Evolutionary conservation across 2,329 filamentous ascomycete species (phyloP).

Genomic region (Huntiella abstrusa): DNA sequence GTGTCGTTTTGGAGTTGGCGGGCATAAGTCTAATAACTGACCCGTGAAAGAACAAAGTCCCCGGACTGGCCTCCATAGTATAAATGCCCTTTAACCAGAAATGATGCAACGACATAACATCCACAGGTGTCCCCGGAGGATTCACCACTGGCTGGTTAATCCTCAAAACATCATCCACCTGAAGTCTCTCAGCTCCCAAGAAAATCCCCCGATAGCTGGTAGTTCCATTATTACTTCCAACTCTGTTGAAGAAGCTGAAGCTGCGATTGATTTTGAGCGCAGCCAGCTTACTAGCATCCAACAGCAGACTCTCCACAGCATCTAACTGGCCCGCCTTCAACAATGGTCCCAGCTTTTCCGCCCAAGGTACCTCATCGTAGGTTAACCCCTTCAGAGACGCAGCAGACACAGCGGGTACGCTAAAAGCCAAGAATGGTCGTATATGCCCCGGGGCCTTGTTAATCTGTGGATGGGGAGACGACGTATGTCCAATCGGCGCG

Average conservation of each 20-base stretch:
- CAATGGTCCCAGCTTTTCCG: slow-evolving; percentile 17
- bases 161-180: slow-evolving; percentile 29
- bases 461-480: slow-evolving; percentile 21
- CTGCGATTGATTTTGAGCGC: slow-evolving; percentile 29
- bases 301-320: slow-evolving; percentile 23
- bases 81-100: slow-evolving; percentile 10
- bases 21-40: slow-evolving; percentile 19
- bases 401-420: slow-evolving; percentile 25
- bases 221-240: slow-evolving; percentile 18
- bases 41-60: slow-evolving; percentile 20
- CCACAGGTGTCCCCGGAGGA: not conserved
- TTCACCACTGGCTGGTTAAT: slow-evolving; percentile 21
- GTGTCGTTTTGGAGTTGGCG: slow-evolving; percentile 10
- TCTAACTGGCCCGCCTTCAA: slow-evolving; percentile 18
- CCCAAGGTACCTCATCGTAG: slow-evolving; percentile 27
- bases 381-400: slow-evolving; percentile 21
- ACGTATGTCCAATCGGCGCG: slow-evolving; percentile 23
- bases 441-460: slow-evolving; percentile 23
- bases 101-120: slow-evolving; percentile 18
- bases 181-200: slow-evolving; percentile 31
- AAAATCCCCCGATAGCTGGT: slow-evolving; percentile 28
- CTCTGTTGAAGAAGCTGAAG: slow-evolving; percentile 28
- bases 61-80: slow-evolving; percentile 2
- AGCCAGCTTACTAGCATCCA: slow-evolving; percentile 33
- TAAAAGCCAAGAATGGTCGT: slow-evolving; percentile 32